Percentiles rank a stretch among this genome's conserved stretches.
Conservation (phyloP, 108 stramenopile genomes). For the Asterionellopsis glacialis region DNA sequence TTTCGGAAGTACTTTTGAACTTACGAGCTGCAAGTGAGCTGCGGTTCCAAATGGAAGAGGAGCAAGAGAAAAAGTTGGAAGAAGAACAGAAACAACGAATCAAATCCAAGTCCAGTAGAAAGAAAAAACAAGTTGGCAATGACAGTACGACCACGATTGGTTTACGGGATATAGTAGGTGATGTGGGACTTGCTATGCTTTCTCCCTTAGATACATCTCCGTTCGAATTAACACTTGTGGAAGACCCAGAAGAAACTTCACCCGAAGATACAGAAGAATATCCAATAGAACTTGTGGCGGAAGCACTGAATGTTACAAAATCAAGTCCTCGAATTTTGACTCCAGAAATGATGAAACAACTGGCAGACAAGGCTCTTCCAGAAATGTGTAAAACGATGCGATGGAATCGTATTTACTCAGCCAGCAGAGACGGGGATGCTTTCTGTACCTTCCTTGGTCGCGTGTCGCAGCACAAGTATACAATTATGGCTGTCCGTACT, state of each 20-base stretch:
- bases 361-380: constrained; percentile 17
- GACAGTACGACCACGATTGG: neutral
- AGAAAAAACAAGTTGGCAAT: neutral
- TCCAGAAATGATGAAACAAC: constrained; percentile 14
- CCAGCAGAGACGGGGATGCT: constrained; percentile 30
- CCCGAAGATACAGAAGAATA: neutral
- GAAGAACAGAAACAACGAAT: too few species aligned
- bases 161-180: constrained; percentile 13
- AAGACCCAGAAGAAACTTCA: too few species aligned
- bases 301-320: neutral
- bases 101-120: neutral
- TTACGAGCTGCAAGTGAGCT: neutral
- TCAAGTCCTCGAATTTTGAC: constrained; percentile 16
- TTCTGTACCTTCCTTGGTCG: constrained; percentile 24
- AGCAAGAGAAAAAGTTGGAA: too few species aligned
- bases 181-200: constrained; percentile 18
- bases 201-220: constrained; percentile 2
- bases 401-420: constrained; percentile 34
- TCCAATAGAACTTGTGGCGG: neutral
- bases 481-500: constrained; percentile 28
- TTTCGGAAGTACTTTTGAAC: neutral
- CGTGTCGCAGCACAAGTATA: constrained; percentile 9
- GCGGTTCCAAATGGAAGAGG: too few species aligned
- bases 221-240: neutral
- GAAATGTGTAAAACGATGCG: constrained; percentile 5